These are phyloP conservation scores for Cubamyces lactineus DNA, from an alignment of 768 basidiomycete genomes.

Conservation along the genomic window DNA sequence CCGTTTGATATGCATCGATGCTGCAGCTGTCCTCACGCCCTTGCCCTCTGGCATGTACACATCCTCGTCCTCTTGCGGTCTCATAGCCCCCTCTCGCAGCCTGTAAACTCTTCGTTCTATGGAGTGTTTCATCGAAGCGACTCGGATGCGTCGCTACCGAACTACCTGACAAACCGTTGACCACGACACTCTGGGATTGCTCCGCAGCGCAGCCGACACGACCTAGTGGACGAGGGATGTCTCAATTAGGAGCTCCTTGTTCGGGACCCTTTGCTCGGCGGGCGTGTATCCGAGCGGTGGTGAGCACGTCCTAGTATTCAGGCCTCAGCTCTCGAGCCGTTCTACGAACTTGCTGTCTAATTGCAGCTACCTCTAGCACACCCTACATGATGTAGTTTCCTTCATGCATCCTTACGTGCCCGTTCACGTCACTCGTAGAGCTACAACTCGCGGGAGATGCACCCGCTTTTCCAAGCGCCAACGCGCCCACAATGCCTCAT, in stretches of 20 bases:
- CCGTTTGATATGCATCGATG: constrained; percentile 14
- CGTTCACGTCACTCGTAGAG: neutral
- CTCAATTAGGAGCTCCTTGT: neutral
- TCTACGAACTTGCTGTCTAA: neutral
- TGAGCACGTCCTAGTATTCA: neutral
- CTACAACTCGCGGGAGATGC: neutral
- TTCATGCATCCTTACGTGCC: neutral
- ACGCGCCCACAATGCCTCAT: constrained; percentile 17
- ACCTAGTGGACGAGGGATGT: neutral
- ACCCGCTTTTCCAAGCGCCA: neutral
- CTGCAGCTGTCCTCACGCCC: constrained; percentile 3
- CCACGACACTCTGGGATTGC: too few species aligned
- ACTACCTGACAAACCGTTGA: too few species aligned
- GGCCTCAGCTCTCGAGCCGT: neutral
- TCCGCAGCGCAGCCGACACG: neutral
- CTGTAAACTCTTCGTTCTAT: neutral
- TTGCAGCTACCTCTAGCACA: neutral
- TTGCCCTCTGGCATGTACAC: neutral
- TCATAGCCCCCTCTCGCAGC: neutral
- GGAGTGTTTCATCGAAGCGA: too few species aligned
- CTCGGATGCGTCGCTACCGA: too few species aligned
- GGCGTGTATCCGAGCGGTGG: neutral
- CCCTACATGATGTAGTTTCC: neutral
- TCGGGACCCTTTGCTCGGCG: neutral
- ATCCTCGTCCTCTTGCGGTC: neutral